A percentile compares a stretch with the other conserved stretches of the same genome.
These are phyloP conservation scores for Teratosphaeria gauchensis DNA, from an alignment of 2,329 filamentous ascomycete species.

Conservation along the genomic window DNA sequence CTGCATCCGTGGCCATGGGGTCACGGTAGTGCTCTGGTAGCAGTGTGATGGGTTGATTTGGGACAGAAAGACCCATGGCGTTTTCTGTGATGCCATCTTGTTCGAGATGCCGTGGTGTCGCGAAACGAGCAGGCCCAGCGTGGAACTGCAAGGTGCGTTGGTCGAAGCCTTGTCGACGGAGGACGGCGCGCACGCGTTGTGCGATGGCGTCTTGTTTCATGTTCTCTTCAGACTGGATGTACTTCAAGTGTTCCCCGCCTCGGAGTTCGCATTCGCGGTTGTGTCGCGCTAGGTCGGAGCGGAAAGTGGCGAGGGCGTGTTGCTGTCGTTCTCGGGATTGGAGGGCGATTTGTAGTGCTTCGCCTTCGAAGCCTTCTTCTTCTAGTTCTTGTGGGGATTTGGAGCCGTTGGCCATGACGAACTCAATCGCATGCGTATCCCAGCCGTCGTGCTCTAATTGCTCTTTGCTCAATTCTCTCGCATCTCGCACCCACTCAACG, in stretches of 20 bases:
- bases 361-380: slow-evolving; percentile 8
- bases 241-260: background rate
- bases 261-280: background rate
- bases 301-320: slow-evolving; percentile 2
- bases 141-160: slow-evolving; percentile 6
- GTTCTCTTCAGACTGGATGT: background rate
- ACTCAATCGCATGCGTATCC: slow-evolving; percentile 11
- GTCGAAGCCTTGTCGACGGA: slow-evolving; percentile 3
- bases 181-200: slow-evolving; percentile 1
- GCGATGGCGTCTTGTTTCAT: background rate
- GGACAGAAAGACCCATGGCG: slow-evolving; percentile 22
- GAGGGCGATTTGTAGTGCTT: slow-evolving; percentile 7
- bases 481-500: slow-evolving; percentile 15
- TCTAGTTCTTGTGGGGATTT: slow-evolving; percentile 10
- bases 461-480: slow-evolving; percentile 11
- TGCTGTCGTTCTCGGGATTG: slow-evolving; percentile 1
- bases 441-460: slow-evolving; percentile 19
- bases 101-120: slow-evolving; percentile 14
- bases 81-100: slow-evolving; percentile 21
- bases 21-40: slow-evolving; percentile 14
- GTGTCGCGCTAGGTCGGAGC: background rate
- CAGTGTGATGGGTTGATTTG: slow-evolving; percentile 19
- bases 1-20: slow-evolving; percentile 21
- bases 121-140: slow-evolving; percentile 5
- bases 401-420: slow-evolving; percentile 9